Evolutionary conservation across 2,329 filamentous ascomycete genomes (phyloP), one percentile per base, ranked within the genome.

Genomic region (Monascus ruber): DNA sequence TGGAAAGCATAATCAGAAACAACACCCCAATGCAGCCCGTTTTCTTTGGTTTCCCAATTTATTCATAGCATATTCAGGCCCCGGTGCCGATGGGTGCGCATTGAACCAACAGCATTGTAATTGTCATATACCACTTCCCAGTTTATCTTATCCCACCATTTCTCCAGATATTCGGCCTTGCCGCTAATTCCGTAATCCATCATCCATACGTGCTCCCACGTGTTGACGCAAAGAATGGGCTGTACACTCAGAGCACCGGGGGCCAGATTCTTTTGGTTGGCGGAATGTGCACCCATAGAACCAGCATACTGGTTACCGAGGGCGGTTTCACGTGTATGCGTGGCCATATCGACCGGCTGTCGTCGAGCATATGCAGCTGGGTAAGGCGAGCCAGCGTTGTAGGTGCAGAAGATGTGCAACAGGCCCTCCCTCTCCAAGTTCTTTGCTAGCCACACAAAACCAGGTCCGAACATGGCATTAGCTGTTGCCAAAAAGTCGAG

Each of bases 201-300:
- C 60, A 96, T 67, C 77, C 84, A 98, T 6, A 83, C 81, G 65
- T 96, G 91, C 70, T 96, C 82, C 91, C 91, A 98, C 4, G 87
- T 94, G 66, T 87, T 96, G 43, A 96, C 74, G 59, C 89, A 95
- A 52, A 98, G 69, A 44, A 96, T 71, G 8, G 89, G 88, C 41
- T 78, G 71, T 28, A 88, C 63, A 36, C 82, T 58, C n/a, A 59
- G 43, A 8, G 61, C 65, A 4, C 64, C 62, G 27, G 59, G 63
- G 4, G 64, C 63, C 36, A 64, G 46, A 39, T 43, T 55, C 51
- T 58, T 59, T 44, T 57, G 48, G 46, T 60, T 57, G 34, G 49
- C 42, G 5, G 59, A 45, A 41, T 58, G 52, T 5, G 53, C 48
- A 8, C 59, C 58, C 56, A 61, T 60, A 5, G 54, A 52, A 7